Evolutionary conservation across 2,329 filamentous ascomycete species (phyloP), one percentile per base, ranked within the genome.

Genomic region (Cytospora piceicola): DNA sequence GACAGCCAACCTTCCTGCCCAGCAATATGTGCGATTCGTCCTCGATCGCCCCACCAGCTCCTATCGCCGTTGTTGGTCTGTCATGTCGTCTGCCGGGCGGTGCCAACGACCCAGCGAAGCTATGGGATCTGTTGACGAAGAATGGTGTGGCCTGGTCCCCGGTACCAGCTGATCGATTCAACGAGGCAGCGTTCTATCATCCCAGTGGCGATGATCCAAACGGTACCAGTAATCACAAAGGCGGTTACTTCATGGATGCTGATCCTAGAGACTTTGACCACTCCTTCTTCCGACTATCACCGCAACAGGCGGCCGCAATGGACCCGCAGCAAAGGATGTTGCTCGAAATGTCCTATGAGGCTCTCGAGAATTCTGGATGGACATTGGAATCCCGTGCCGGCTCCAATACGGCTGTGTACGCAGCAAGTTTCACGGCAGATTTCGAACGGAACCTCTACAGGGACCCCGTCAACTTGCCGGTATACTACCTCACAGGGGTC

Each of bases 281-380:
- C 14, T 5, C 83, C 1, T 90, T 90, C 78, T 90, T 90, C 81
- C 88, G 88, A 74, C 88, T 90, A 82, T 89, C 87, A 57, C 85
- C 86, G 14, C 82, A 85, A 68, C 88, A 90, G 74, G 88, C 88
- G 51, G 81, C 83, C 22, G 85, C 88, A 69, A 88, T 86, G 12
- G 88, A 91, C 73, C 88, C 88, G 0, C 88, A 88, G 78, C 87
- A 88, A 71, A 82, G 88, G 69, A 75, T 90, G 20, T 82, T 85
- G 2, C 77, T 90, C 2, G 83, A 87, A 42, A 86, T 85, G 11
- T 84, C 85, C 0, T 90, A 90, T 70, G 88, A 90, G 71, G 87
- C 87, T 1, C 78, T 90, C 46, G 88, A 90, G 85, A 86, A 71
- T 36, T 30, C 42, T 20, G 64, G 59, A 11, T 34, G 30, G 30